A percentile compares a stretch with the other conserved stretches of the same genome.
phyloP scores from a whole-genome alignment of 306 rosid species.

The Vigna reflexopilosa region DNA sequence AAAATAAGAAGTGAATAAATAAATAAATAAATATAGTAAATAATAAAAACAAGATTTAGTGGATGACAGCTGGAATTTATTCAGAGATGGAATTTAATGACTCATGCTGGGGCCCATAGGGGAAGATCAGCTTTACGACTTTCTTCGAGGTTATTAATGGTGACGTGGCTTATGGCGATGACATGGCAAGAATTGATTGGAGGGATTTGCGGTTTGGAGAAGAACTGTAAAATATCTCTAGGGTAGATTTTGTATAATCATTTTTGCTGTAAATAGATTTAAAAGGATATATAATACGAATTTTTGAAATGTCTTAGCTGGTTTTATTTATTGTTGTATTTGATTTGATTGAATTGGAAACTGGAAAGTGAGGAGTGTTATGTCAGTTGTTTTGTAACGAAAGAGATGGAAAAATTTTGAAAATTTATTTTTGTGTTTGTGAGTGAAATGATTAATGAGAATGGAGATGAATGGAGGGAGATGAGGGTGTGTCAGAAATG shows the following conservation, averaged over 20 bases:
- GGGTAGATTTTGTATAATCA: slow-evolving; percentile 30
- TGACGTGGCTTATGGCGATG: slow-evolving; percentile 33
- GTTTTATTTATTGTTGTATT: not conserved
- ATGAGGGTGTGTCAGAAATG: slow-evolving; percentile 40
- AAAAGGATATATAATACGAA: no score
- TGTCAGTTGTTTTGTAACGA: not conserved
- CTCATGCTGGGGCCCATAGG: slow-evolving; percentile 11
- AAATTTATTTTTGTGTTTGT: not conserved
- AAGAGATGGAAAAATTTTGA: not conserved
- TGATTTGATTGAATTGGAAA: not conserved
- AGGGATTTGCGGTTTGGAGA: slow-evolving; percentile 32
- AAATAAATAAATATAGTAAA: not conserved
- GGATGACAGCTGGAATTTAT: slow-evolving; percentile 66
- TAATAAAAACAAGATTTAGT: not conserved
- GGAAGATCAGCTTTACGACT: not conserved
- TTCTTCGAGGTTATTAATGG: slow-evolving; percentile 21
- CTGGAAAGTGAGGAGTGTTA: not conserved
- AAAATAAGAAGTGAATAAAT: no score
- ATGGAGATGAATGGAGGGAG: slow-evolving; percentile 31
- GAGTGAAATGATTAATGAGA: slow-evolving; percentile 42
- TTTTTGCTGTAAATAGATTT: slow-evolving; percentile 31
- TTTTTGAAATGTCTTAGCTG: not conserved
- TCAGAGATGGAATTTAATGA: slow-evolving; percentile 17
- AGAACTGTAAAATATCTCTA: not conserved
- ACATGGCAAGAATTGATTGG: slow-evolving; percentile 36